Evolutionary conservation across 805 yeast genomes (phyloP).

Genomic region (Candida nanaspora): DNA sequence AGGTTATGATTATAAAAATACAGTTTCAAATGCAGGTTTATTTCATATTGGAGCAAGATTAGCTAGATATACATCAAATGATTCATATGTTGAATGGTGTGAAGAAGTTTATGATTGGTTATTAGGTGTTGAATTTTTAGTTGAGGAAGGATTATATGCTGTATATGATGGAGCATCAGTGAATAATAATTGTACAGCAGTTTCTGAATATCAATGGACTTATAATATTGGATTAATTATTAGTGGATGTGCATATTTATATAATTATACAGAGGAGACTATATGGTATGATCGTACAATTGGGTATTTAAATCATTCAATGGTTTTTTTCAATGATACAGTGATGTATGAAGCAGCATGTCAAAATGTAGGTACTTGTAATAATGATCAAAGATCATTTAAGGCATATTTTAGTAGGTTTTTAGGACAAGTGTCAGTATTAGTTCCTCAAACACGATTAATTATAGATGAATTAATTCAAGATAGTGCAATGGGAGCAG

Average conservation of each 20-base stretch:
- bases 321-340: constrained; percentile 52
- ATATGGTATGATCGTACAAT: constrained; percentile 61
- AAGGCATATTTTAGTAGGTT: constrained; percentile 76
- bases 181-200: constrained; percentile 51
- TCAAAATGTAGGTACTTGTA: constrained; percentile 56
- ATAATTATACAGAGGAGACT: constrained; percentile 59
- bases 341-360: constrained; percentile 83
- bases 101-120: constrained; percentile 80
- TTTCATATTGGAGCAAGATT: constrained; percentile 87
- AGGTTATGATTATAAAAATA: constrained; percentile 89
- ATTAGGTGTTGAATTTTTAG: constrained; percentile 41
- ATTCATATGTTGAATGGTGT: constrained; percentile 67
- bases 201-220: constrained; percentile 68
- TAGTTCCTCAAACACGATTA: constrained; percentile 52
- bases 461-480: constrained; percentile 30
- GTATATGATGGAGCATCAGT: constrained; percentile 67
- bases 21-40: constrained; percentile 85
- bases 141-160: constrained; percentile 33
- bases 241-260: constrained; percentile 75
- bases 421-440: constrained; percentile 63
- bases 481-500: constrained; percentile 59
- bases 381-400: constrained; percentile 88
- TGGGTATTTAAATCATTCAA: constrained; percentile 45
- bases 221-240: constrained; percentile 79
- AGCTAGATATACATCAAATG: constrained; percentile 75